phyloP scores from a whole-genome alignment of 805 yeast species.

The Metschnikowia lachancei region DNA sequence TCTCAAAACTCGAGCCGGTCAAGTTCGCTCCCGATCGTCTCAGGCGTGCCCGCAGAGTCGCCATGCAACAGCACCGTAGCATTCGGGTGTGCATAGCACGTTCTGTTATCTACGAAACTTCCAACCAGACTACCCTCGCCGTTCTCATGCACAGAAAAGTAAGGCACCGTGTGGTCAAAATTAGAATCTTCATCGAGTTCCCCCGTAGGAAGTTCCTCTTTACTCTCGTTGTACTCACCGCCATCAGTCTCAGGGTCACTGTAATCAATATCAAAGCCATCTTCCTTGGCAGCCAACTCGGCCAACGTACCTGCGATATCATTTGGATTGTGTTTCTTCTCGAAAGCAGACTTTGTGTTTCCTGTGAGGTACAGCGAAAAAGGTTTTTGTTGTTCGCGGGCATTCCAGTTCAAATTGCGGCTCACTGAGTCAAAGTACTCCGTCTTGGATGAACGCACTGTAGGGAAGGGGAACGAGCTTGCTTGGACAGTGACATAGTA shows the following conservation, averaged over 20 bases:
- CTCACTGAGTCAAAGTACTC: constrained; percentile 84
- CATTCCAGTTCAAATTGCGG: constrained; percentile 90
- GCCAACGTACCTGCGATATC: constrained; percentile 15
- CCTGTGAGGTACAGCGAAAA: constrained; percentile 61
- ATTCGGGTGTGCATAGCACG: constrained; percentile 45
- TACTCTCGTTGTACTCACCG: constrained; percentile 3
- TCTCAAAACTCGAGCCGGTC: constrained; percentile 10
- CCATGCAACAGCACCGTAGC: constrained; percentile 30
- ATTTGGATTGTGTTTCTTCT: constrained; percentile 26
- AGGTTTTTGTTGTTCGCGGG: constrained; percentile 82
- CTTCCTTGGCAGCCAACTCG: constrained; percentile 19
- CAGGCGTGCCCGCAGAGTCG: constrained; percentile 11
- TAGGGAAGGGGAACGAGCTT: constrained; percentile 90
- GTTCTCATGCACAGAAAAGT: constrained; percentile 29
- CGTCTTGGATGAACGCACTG: constrained; percentile 69
- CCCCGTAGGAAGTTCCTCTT: constrained; percentile 14
- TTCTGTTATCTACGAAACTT: constrained; percentile 32
- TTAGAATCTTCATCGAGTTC: constrained; percentile 17
- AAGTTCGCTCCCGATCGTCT: constrained; percentile 12
- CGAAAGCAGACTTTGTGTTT: constrained; percentile 38
- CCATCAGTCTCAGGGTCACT: constrained; percentile 24
- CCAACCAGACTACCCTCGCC: constrained; percentile 33
- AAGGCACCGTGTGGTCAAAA: constrained; percentile 27
- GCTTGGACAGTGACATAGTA: constrained; percentile 84
- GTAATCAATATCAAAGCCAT: constrained; percentile 37